Evolutionary conservation across 75 land plant genomes (phyloP).

Genomic region (Gnetum montanum): DNA sequence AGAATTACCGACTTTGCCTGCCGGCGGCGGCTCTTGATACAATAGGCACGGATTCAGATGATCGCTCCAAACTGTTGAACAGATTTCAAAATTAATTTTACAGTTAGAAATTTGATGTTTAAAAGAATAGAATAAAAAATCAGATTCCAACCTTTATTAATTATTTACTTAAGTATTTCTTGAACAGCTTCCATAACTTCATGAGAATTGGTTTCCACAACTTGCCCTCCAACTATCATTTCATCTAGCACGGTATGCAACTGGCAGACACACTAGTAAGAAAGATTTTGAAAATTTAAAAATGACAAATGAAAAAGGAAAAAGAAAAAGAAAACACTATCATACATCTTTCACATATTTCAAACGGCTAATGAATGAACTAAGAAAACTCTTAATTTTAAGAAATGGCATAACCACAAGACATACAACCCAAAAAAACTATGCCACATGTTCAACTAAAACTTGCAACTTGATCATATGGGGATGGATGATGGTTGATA

Average conservation of each 20-base stretch:
- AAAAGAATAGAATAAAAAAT: neutral
- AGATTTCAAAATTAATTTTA: neutral
- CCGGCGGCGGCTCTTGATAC: neutral
- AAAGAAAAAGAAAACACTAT: neutral
- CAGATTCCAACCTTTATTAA: neutral
- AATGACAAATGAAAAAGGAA: neutral
- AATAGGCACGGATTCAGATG: conserved; percentile 1
- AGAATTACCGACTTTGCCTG: conserved; percentile 5
- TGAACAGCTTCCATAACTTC: conserved; percentile 83
- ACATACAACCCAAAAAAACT: no score
- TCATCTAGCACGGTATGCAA: conserved; percentile 93
- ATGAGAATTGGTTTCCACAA: conserved; percentile 79
- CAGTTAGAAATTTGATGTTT: neutral
- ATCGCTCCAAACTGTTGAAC: conserved; percentile 10
- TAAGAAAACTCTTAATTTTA: no score
- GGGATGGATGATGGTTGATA: no score
- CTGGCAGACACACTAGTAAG: no score
- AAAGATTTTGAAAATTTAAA: no score
- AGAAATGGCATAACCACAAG: no score
- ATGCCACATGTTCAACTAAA: no score
- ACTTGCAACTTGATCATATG: no score
- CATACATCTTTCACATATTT: neutral
- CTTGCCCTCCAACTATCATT: conserved; percentile 90
- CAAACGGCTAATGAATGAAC: neutral
- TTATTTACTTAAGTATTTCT: conserved; percentile 64